Evolutionary conservation across 192 early-diverging fungal species (phyloP), one percentile per base, ranked within the genome.

Genomic region (Linnemannia schmuckeri): DNA sequence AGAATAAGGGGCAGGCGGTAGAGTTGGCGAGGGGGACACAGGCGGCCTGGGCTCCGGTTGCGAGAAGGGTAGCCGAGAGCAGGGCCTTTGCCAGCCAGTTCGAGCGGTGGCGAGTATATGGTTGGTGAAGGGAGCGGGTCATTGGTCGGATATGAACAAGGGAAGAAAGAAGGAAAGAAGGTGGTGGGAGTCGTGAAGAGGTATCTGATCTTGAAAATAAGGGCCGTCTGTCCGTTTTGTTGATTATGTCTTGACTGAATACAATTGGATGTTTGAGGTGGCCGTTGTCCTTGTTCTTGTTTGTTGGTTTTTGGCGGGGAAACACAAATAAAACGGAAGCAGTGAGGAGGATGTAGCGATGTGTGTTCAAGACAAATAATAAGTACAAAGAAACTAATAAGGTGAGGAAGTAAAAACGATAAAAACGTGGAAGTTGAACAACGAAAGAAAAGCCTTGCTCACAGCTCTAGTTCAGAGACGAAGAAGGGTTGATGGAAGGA

Each of bases 1-100:
- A 44, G 27, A 70, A 87, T 47, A 41, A 69, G 6, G 85, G 79
- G n/a, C 85, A 87, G 7, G 79, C 76, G 18, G 17, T 75, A 24
- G 85, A 81, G 52, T 42, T 41, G 30, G 61, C 70, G 18, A 87
- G 72, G 27, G 79, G 78, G 37, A 87, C 57, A 40, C 85, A 87
- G 30, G 44, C 79, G 1, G 79, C 76, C 41, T 87, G 79, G n/a
- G 76, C 49, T 18, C 57, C 61, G 17, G 80, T 27, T 13, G 79
- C 76, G 20, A 87, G 37, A 17, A 87, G 9, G 12, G 85, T 33
- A 66, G 30, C n/a, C 6, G 76, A 20, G 71, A 87, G 66, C 44
- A 77, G 33, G 30, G 77, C 44, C 47, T 63, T 72, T 44, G 82
- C 12, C 52, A 74, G 27, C 77, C 77, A 79, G 18, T 70, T 24